Conservation (phyloP, 2,329 filamentous ascomycete species). For the Colletotrichum eleusines region DNA sequence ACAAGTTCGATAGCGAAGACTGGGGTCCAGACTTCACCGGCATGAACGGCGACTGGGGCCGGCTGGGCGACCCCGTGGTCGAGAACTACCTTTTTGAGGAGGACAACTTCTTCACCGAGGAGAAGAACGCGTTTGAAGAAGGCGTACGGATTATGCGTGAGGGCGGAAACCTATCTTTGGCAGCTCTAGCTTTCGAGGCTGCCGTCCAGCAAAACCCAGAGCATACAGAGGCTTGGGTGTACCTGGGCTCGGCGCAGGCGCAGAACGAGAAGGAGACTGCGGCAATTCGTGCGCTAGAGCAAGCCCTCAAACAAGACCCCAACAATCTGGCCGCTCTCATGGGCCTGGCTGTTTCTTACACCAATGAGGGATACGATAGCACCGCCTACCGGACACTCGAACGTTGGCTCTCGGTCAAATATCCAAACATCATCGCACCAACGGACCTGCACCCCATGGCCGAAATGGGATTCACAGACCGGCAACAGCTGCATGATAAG, state of each 20-base stretch:
- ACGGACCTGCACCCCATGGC: slow-evolving; percentile 78
- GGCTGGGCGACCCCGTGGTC: slow-evolving; percentile 76
- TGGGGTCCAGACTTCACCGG: slow-evolving; percentile 77
- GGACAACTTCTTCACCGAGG: slow-evolving; percentile 87
- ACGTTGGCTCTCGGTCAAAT: slow-evolving; percentile 96
- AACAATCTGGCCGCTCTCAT: slow-evolving; percentile 91
- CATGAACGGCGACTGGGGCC: slow-evolving; percentile 73
- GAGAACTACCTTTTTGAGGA: slow-evolving; percentile 96
- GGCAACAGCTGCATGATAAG: slow-evolving; percentile 87
- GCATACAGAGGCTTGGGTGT: slow-evolving; percentile 94
- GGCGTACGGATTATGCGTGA: slow-evolving; percentile 93
- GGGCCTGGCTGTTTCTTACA: slow-evolving; percentile 96
- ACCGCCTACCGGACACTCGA: slow-evolving; percentile 96
- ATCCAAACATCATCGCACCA: slow-evolving; percentile 83
- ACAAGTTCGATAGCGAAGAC: slow-evolving; percentile 81
- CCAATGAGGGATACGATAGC: slow-evolving; percentile 98
- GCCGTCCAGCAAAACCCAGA: slow-evolving; percentile 90
- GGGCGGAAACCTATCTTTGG: slow-evolving; percentile 93
- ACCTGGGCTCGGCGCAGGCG: slow-evolving; percentile 90
- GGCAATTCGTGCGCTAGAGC: slow-evolving; percentile 92
- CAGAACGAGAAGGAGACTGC: slow-evolving; percentile 99
- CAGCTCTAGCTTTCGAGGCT: slow-evolving; percentile 94
- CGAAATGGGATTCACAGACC: slow-evolving; percentile 96
- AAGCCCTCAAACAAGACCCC: slow-evolving; percentile 88
- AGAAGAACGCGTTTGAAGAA: slow-evolving; percentile 89